Base-by-base conservation (phyloP, 805 yeast genomes). In the Candida germanica region DNA sequence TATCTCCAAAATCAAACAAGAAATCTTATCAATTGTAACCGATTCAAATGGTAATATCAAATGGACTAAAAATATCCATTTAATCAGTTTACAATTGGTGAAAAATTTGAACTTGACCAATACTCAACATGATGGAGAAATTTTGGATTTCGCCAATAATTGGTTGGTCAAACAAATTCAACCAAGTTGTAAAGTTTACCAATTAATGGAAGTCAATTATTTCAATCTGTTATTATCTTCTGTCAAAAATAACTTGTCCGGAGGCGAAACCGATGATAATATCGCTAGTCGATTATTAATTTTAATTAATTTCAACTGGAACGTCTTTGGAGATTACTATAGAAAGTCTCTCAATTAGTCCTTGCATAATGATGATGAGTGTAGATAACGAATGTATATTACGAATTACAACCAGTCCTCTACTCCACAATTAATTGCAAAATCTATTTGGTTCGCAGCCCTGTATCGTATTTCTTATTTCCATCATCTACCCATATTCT, bases 141-240 rank as follows among this genome's bases (percentile, higher is more conserved):
- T 29, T 8, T 38, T 38, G 40, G 77, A 73, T 35, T 83, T 87
- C 56, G 77, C 83, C 28, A 77, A 77, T 55, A 76, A 80, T 46
- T 87, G 96, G 95, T 69, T 87, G 30, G 68, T 83, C 32, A 85
- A 82, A 53, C 95, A 87, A 59, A 83, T 89, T 9, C 95, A 87
- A 59, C 96, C 96, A 32, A 68, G 68, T 41, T 79, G 91, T 6
- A 80, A 76, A 34, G 83, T 87, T 26, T 87, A 87, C 54, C 80
- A 81, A 5, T 68, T 86, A 32, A 68, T 87, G 72, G 96, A 87
- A 59, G 69, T 70, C 25, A 77, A 80, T 44, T 70, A 78, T 12
- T 79, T 80, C 58, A 69, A 71, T 46, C 74, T 70, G 38, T 61
- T 79, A 35, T 54, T 58, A 34, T 51, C 26, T 8, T 25, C 30